Base-by-base conservation (phyloP, 2,329 filamentous ascomycete genomes). In the Xylariaceae sp. region DNA sequence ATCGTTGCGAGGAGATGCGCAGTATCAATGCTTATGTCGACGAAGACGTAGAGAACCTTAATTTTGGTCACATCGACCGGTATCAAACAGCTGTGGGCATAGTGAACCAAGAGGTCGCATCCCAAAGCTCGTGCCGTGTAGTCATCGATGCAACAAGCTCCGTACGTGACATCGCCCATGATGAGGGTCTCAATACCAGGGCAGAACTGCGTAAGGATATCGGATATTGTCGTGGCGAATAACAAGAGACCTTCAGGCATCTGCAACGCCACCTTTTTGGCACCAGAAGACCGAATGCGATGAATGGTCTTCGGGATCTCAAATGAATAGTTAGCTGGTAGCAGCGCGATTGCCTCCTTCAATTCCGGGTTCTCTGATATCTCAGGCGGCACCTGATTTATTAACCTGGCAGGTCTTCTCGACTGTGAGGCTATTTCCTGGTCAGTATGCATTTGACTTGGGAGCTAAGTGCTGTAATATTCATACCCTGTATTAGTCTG, bases 151-250 rank as follows among this genome's bases (percentile, higher is more conserved):
- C 94, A 99, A 75, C 94, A 99, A 18, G 94, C 94, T 55, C 94
- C 94, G 68, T 99, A 99, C 1, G 94, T 99, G 39, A 99, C 94
- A 67, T 99, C 94, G 53, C 94, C 94, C 94, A 99, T 99, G 68
- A 99, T 99, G 47, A 97, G 77, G 2, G 92, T 97, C 67, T 95
- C 89, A 38, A 87, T 86, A 1, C 88, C 90, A 0, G 90, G 87
- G 64, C 94, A 99, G 73, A 99, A 99, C 65, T 91, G 87, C 1
- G 88, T 89, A 42, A 99, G 76, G 61, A 99, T 97, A 66, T 99
- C 94, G 3, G 94, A 96, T 59, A 99, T 92, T 33, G 94, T 99
- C 22, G 94, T 97, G 18, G 94, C 94, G 67, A 99, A 99, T 49
- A 99, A 76, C 27, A 99, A 81, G 1, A 99, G 79, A 1, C 94